Evolutionary conservation across 1,284 basidiomycete species (phyloP).

Genomic region (Ceratobasidium sp.): DNA sequence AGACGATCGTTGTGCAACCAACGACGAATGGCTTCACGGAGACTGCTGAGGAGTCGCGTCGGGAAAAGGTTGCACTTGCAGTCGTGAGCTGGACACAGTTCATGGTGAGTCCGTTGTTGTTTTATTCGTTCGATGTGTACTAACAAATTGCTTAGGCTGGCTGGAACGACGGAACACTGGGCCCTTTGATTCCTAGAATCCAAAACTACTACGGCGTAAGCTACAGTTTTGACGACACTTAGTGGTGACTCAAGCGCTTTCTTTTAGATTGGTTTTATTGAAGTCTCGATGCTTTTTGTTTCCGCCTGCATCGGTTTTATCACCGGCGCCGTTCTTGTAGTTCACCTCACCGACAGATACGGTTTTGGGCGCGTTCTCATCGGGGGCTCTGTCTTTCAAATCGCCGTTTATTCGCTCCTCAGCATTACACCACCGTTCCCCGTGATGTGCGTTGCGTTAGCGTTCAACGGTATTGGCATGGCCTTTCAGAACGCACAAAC

Average conservation of each 20-base stretch:
- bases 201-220: conserved; percentile 47
- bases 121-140: neutral
- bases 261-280: conserved; percentile 41
- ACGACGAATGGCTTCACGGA: neutral
- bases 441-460: conserved; percentile 42
- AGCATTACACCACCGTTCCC: conserved; percentile 47
- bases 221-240: neutral
- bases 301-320: conserved; percentile 46
- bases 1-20: neutral
- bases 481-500: conserved; percentile 47
- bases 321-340: conserved; percentile 39
- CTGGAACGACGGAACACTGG: conserved; percentile 49
- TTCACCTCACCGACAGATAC: conserved; percentile 45
- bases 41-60: conserved; percentile 4
- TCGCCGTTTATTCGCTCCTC: conserved; percentile 43
- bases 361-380: conserved; percentile 44
- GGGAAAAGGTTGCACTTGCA: conserved; percentile 32
- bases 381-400: conserved; percentile 45
- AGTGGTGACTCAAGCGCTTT: no score
- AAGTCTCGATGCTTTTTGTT: conserved; percentile 48
- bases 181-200: conserved; percentile 45
- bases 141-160: conserved; percentile 14
- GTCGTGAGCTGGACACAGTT: conserved; percentile 40
- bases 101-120: conserved; percentile 6
- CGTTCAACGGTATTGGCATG: conserved; percentile 45